phyloP scores from a whole-genome alignment of 495 filamentous ascomycete species.

The Penicillium fimorum region DNA sequence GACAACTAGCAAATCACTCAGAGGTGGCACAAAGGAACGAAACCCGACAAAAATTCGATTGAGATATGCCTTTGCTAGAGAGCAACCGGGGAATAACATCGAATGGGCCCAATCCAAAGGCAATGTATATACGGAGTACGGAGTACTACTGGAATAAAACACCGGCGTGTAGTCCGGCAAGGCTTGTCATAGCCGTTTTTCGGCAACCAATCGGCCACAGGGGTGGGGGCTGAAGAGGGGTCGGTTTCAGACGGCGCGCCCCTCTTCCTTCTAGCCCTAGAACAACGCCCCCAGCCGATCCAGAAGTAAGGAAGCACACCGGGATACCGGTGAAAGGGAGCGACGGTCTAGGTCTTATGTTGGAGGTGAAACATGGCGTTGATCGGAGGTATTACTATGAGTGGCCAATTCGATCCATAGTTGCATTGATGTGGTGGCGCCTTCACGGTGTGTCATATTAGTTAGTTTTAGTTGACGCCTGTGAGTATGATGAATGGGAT shows the following conservation, averaged over 20 bases:
- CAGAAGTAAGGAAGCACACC: constrained; percentile 7
- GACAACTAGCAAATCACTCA: not conserved
- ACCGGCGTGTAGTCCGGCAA: constrained; percentile 12
- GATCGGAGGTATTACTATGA: constrained; percentile 3
- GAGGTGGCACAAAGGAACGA: not conserved
- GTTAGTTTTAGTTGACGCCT: not conserved
- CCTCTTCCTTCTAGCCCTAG: constrained; percentile 9
- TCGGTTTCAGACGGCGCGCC: constrained; percentile 1
- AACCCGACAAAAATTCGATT: not conserved
- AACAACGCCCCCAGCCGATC: constrained; percentile 1
- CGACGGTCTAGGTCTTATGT: not conserved
- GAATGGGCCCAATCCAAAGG: not conserved
- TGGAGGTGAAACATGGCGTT: constrained; percentile 8
- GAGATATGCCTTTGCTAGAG: not conserved
- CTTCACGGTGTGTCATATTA: constrained; percentile 3
- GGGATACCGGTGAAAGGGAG: not conserved
- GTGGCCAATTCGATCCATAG: not conserved
- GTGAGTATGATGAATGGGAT: not conserved
- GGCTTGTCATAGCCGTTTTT: constrained; percentile 11
- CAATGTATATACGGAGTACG: not conserved
- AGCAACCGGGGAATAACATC: not conserved
- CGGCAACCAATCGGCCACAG: constrained; percentile 4
- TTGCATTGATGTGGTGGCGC: not conserved
- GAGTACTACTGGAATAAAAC: constrained; percentile 1
- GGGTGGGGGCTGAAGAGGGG: constrained; percentile 7